Evolutionary conservation across 176 grass and related monocot species (phyloP).

Genomic region (Thalia dealbata): DNA sequence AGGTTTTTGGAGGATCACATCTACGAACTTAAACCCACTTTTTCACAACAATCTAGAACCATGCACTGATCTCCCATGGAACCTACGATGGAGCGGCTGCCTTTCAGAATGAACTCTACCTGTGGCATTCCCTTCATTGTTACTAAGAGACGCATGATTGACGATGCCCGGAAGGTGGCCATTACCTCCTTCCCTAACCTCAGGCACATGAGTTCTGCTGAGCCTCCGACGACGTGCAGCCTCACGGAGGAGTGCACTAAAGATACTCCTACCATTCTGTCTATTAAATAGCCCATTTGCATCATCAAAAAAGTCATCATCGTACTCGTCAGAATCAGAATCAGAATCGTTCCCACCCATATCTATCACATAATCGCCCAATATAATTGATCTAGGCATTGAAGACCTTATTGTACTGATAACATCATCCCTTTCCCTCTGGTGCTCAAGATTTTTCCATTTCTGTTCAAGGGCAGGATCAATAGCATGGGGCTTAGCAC

Average conservation of each 20-base stretch:
- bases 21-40: neutral
- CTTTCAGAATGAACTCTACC: neutral
- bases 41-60: neutral
- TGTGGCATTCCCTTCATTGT: neutral
- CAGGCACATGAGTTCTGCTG: neutral
- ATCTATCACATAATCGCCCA: constrained; percentile 72
- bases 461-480: constrained; percentile 44
- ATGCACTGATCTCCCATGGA: neutral
- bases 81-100: neutral
- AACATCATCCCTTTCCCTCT: constrained; percentile 65
- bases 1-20: neutral
- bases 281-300: constrained; percentile 8
- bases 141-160: neutral
- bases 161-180: neutral
- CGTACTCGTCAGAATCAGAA: constrained; percentile 1
- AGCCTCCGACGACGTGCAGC: neutral
- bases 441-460: constrained; percentile 54
- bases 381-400: constrained; percentile 48
- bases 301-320: neutral
- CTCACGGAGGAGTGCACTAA: constrained; percentile 5
- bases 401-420: constrained; percentile 61
- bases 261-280: neutral
- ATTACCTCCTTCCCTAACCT: neutral
- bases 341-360: constrained; percentile 21
- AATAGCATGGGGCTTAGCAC: constrained; percentile 42